Percentiles rank a stretch among this genome's conserved stretches.
These are phyloP conservation scores for Amauroascus verrucosus DNA, from an alignment of 2,329 filamentous ascomycete genomes.

Conservation along the genomic window DNA sequence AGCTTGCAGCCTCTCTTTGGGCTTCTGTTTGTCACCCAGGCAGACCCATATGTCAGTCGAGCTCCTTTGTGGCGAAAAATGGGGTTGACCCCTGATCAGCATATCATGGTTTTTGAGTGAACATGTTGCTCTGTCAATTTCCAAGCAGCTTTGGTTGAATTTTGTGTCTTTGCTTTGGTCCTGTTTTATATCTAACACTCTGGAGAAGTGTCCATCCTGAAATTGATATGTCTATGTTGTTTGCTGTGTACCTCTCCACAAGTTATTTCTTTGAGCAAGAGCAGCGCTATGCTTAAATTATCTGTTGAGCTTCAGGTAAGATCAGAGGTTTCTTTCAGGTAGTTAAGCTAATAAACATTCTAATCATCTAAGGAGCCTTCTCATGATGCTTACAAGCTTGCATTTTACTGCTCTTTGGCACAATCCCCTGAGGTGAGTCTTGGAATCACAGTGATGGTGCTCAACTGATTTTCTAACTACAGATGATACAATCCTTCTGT, in stretches of 20 bases:
- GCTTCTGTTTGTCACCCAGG: neutral
- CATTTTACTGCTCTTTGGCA: neutral
- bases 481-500: neutral
- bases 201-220: neutral
- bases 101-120: neutral
- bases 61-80: neutral
- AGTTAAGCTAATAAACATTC: neutral
- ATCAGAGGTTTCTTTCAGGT: neutral
- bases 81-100: neutral
- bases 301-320: neutral
- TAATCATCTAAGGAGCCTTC: neutral
- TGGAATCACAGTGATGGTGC: neutral
- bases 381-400: neutral
- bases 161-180: neutral
- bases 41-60: neutral
- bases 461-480: neutral
- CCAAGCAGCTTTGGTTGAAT: neutral
- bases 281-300: neutral
- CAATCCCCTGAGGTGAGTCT: neutral
- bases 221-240: neutral
- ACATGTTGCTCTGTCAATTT: neutral
- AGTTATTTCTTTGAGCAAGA: neutral
- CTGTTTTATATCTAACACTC: neutral
- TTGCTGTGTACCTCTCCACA: neutral
- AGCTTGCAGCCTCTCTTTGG: neutral